These are phyloP conservation scores for Hanseniaspora singularis DNA, from an alignment of 805 yeast species.

Conservation along the genomic window DNA sequence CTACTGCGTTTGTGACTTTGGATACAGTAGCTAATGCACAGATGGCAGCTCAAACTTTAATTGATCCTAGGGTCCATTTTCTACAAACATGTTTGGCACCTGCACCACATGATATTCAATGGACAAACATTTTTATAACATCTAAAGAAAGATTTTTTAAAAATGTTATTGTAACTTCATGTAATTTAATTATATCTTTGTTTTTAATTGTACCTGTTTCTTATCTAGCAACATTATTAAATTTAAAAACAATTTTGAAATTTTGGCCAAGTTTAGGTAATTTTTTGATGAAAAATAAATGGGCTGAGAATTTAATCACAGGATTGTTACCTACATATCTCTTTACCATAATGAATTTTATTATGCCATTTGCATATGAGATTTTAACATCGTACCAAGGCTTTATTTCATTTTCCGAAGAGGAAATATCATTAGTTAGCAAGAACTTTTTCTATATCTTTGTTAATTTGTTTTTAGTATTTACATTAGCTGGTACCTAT, in stretches of 20 bases:
- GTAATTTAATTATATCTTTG: constrained; percentile 43
- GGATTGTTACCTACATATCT: constrained; percentile 85
- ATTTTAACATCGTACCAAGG: constrained; percentile 80
- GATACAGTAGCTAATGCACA: constrained; percentile 91
- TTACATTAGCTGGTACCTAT: constrained; percentile 88
- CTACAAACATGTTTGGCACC: constrained; percentile 80
- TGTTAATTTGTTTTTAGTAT: constrained; percentile 84
- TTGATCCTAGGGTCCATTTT: constrained; percentile 79
- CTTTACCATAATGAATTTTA: constrained; percentile 70
- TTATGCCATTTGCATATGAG: constrained; percentile 76
- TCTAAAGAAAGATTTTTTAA: constrained; percentile 58
- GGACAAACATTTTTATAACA: constrained; percentile 81
- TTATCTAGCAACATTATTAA: constrained; percentile 70
- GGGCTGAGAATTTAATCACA: constrained; percentile 72
- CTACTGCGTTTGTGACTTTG: constrained; percentile 90
- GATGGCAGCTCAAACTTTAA: constrained; percentile 87
- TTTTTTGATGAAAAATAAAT: constrained; percentile 46
- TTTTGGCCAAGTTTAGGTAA: constrained; percentile 76
- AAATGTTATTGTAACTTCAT: constrained; percentile 30
- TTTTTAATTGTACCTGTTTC: constrained; percentile 73
- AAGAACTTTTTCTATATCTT: constrained; percentile 91
- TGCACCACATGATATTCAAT: constrained; percentile 87
- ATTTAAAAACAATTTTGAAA: constrained; percentile 61
- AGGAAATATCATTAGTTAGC: constrained; percentile 76
- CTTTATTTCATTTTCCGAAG: constrained; percentile 81